These are phyloP conservation scores for Lipomyces chichibuensis DNA, from an alignment of 805 yeast genomes.

Conservation along the genomic window DNA sequence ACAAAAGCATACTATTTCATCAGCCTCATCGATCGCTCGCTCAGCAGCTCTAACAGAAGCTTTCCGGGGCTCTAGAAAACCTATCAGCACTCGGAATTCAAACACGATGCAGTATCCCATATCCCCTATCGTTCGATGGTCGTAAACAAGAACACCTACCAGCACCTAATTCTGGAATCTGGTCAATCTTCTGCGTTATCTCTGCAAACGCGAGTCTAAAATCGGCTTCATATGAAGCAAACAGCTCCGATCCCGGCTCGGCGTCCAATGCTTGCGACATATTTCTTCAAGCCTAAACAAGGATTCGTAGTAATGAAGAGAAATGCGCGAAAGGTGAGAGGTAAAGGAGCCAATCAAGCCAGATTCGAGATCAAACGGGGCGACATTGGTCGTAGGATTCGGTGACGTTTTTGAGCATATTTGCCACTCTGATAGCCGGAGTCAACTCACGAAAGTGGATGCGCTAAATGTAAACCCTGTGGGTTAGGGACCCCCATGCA, in stretches of 20 bases:
- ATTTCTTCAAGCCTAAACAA: background rate
- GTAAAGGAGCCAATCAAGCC: background rate
- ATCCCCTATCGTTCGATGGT: background rate
- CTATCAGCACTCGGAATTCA: conserved; percentile 2
- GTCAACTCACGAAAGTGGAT: no score
- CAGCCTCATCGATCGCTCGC: conserved; percentile 73
- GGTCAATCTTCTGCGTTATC: conserved; percentile 64
- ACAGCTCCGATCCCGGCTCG: conserved; percentile 52
- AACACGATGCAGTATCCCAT: background rate
- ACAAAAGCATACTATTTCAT: conserved; percentile 56
- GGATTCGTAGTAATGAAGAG: background rate
- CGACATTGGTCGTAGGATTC: background rate
- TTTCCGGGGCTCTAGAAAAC: conserved; percentile 52
- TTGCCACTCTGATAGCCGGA: background rate
- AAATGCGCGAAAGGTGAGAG: background rate
- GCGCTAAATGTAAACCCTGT: no score
- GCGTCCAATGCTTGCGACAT: conserved; percentile 25
- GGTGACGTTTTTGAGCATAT: background rate
- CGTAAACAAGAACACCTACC: conserved; percentile 38
- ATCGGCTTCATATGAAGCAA: conserved; percentile 69
- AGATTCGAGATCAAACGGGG: background rate
- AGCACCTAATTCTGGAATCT: conserved; percentile 54
- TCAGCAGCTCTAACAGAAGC: conserved; percentile 63
- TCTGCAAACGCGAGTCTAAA: conserved; percentile 71
- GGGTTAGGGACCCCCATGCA: no score